Evolutionary conservation across 2,329 filamentous ascomycete genomes (phyloP).

Genomic region (Myriosclerotinia duriaeana): DNA sequence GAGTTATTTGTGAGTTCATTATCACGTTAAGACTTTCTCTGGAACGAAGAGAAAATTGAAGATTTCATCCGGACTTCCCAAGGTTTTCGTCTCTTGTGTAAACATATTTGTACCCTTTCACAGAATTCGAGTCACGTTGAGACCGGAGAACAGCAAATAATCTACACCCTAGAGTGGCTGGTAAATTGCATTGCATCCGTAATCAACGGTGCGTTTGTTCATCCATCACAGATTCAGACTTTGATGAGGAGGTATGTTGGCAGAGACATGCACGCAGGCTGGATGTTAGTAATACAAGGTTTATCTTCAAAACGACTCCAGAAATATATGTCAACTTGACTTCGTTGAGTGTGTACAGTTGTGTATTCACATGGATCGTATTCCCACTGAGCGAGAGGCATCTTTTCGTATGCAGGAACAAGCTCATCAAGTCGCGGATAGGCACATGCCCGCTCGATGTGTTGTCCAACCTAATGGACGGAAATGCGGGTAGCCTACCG

Average conservation of each 20-base stretch:
- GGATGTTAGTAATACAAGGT: conserved; percentile 2
- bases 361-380: not conserved
- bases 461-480: conserved; percentile 12
- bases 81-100: not conserved
- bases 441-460: conserved; percentile 5
- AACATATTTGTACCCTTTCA: not conserved
- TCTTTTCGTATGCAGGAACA: conserved; percentile 14
- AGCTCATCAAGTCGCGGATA: conserved; percentile 16
- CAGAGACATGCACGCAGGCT: conserved; percentile 8
- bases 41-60: not conserved
- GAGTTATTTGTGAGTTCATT: not conserved
- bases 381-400: not conserved
- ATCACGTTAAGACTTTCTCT: not conserved
- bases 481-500: conserved; percentile 16
- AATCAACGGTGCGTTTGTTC: not conserved
- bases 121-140: conserved; percentile 1
- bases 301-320: not conserved
- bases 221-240: not conserved
- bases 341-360: not conserved
- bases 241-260: not conserved
- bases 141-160: not conserved
- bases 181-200: conserved; percentile 9
- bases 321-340: not conserved
- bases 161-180: not conserved
- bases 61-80: not conserved